Evolutionary conservation across 108 stramenopile species (phyloP).

Genomic region (Skeletonema grethae): DNA sequence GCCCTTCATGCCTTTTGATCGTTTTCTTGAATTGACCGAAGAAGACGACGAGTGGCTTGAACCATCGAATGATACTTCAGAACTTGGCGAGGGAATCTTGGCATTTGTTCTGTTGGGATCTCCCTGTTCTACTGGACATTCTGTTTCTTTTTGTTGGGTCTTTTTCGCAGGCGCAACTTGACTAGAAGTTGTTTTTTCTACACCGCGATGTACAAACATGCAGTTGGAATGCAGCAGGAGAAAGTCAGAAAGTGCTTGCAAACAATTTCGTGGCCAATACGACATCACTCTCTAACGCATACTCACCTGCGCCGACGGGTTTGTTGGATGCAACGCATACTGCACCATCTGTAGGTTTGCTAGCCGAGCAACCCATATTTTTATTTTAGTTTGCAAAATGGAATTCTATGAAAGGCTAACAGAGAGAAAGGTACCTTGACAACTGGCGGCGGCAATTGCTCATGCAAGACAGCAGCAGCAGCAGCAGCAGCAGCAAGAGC

Average conservation of each 20-base stretch:
- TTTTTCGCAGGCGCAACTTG: not conserved
- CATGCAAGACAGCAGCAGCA: not conserved
- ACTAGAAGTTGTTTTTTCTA: not conserved
- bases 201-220: not conserved
- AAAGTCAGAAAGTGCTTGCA: not conserved
- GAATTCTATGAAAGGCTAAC: not conserved
- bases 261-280: too few species aligned
- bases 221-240: too few species aligned
- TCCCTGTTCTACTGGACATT: not conserved
- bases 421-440: not conserved
- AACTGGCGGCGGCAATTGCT: not conserved
- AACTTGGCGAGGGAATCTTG: slow-evolving; percentile 38
- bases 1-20: slow-evolving; percentile 20
- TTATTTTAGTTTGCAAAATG: not conserved
- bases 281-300: not conserved
- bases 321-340: slow-evolving; percentile 10
- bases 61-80: slow-evolving; percentile 42
- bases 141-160: not conserved
- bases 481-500: not conserved
- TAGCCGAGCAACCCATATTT: slow-evolving; percentile 26
- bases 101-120: not conserved
- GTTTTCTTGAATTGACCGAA: not conserved
- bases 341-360: slow-evolving; percentile 20
- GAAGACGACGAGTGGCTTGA: slow-evolving; percentile 32
- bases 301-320: not conserved